Percentiles rank a stretch among this genome's conserved stretches.
Evolutionary conservation across 2,329 filamentous ascomycete species (phyloP).

Genomic region (Huntiella omanensis): DNA sequence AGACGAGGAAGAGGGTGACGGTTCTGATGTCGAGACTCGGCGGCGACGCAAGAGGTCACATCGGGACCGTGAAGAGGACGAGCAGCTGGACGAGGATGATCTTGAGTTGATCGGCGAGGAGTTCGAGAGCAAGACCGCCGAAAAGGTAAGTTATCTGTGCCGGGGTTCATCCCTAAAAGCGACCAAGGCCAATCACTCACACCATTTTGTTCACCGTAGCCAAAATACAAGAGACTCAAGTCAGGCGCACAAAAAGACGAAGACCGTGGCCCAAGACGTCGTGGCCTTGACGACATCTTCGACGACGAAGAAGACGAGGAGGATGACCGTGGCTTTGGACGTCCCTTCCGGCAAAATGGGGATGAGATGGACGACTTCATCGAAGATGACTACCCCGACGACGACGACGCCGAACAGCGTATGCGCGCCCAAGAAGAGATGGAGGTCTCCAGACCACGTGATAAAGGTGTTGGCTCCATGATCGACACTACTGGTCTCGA

Average conservation of each 20-base stretch:
- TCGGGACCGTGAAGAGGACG: slow-evolving; percentile 62
- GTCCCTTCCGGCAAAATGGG: slow-evolving; percentile 39
- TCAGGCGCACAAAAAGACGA: slow-evolving; percentile 65
- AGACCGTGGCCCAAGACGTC: slow-evolving; percentile 42
- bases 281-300: slow-evolving; percentile 81
- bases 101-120: slow-evolving; percentile 78
- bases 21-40: slow-evolving; percentile 35
- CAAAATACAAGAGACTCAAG: slow-evolving; percentile 92
- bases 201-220: slow-evolving; percentile 25
- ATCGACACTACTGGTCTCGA: slow-evolving; percentile 73
- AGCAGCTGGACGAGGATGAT: slow-evolving; percentile 88
- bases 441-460: slow-evolving; percentile 67
- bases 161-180: neutral
- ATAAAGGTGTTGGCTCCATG: slow-evolving; percentile 47
- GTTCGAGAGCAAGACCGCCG: slow-evolving; percentile 45
- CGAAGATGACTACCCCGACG: slow-evolving; percentile 81
- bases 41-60: slow-evolving; percentile 61
- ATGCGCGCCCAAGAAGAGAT: slow-evolving; percentile 64
- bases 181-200: neutral
- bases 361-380: slow-evolving; percentile 94
- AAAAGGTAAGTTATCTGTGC: slow-evolving; percentile 41
- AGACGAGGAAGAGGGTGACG: slow-evolving; percentile 60
- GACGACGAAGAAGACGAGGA: slow-evolving; percentile 69
- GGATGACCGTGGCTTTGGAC: slow-evolving; percentile 29
- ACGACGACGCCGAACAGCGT: slow-evolving; percentile 48